Conservation (phyloP, 2,329 filamentous ascomycete genomes). For the Triangularia verruculosa region DNA sequence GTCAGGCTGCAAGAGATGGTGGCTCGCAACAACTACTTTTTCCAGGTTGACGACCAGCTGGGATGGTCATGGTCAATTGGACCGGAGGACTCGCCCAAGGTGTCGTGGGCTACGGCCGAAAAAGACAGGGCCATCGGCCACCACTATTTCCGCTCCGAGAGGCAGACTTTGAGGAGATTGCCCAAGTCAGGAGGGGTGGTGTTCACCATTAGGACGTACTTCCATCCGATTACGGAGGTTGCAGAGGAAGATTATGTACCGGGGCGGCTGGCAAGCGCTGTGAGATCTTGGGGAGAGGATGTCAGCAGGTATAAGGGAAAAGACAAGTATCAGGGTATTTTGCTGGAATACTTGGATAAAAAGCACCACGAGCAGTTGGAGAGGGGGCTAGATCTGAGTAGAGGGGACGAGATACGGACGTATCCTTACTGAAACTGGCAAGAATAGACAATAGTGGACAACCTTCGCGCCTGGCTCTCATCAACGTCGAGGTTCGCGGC, state of each 20-base stretch:
- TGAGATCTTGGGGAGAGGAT: slow-evolving; percentile 78
- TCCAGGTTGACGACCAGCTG: slow-evolving; percentile 77
- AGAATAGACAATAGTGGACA: neutral
- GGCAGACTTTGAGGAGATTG: slow-evolving; percentile 65
- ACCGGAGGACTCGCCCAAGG: slow-evolving; percentile 59
- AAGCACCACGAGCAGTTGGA: slow-evolving; percentile 72
- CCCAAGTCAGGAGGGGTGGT: slow-evolving; percentile 57
- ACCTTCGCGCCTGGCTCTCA: neutral
- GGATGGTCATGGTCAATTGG: slow-evolving; percentile 77
- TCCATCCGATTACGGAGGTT: slow-evolving; percentile 67
- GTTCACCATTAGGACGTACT: slow-evolving; percentile 80
- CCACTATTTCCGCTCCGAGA: slow-evolving; percentile 74
- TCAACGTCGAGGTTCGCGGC: neutral
- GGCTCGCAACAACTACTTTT: slow-evolving; percentile 77
- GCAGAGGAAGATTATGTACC: slow-evolving; percentile 72
- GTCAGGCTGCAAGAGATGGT: slow-evolving; percentile 64
- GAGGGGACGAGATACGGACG: slow-evolving; percentile 56
- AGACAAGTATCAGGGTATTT: slow-evolving; percentile 67
- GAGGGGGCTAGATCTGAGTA: slow-evolving; percentile 59
- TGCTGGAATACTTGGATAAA: slow-evolving; percentile 72
- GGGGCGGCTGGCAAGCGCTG: slow-evolving; percentile 70
- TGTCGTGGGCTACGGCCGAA: slow-evolving; percentile 73
- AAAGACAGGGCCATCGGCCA: slow-evolving; percentile 70
- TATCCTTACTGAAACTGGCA: slow-evolving; percentile 53
- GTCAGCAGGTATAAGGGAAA: slow-evolving; percentile 75